Evolutionary conservation across 306 rosid species (phyloP), one percentile per base, ranked within the genome.

Genomic region (Pachyrhizus erosus): DNA sequence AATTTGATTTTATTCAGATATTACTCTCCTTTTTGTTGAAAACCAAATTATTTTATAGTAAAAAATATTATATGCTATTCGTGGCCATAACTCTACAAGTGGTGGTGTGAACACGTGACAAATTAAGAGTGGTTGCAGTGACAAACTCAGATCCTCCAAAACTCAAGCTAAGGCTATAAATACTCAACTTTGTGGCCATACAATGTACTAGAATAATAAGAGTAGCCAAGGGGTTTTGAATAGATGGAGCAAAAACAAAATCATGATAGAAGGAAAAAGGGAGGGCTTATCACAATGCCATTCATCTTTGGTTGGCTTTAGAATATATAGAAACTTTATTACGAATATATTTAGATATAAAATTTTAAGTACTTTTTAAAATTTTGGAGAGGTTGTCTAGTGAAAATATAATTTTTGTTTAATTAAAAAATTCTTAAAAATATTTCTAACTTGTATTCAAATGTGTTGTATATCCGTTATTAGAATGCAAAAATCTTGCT

Each of bases 201-300:
- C 49, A 29, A 18, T 73, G 52, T 34, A 82, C 72, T 39, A 5
- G 24, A 81, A 61, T 33, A 71, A 23, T 33, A 71, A 23, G 3
- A 86, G 9, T 3, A 15, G 7, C 1, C 0, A 31, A 39, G 49
- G 55, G 46, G 73, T 62, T 21, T 77, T 70, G 73, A 65, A 67
- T 86, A 77, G 14, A 86, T 86, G 92, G 91, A 87, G 86, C 57
- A 86, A 77, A 72, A 68, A 54, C 82, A 71, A 6, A 81, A 80
- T 17, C 90, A 52, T 65, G 83, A 26, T 18, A 69, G 58, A 66
- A 91, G 91, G 77, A 84, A 83, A 61, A 91, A 86, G 61, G 99
- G 98, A 80, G 99, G 99, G 62, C 82, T 91, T 23, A 57, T 90
- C 82, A 90, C 99, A 17, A 96, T 96, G 99, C 98, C 99, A 68